Base-by-base conservation (phyloP, 2,329 filamentous ascomycete genomes). In the Rhynchosporium graminicola region DNA sequence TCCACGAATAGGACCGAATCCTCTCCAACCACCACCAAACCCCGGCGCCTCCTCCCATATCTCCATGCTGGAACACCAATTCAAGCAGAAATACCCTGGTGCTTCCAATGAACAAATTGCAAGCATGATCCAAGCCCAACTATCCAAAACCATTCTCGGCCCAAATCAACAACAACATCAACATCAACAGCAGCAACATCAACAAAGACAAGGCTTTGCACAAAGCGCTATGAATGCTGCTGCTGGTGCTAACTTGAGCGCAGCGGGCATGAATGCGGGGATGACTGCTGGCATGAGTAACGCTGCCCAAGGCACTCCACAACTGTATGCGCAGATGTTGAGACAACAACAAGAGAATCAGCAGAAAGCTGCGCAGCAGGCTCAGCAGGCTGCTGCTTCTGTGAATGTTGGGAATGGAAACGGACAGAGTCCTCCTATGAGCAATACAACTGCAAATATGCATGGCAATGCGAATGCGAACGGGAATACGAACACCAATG, bases 91-190 rank as follows among this genome's bases (percentile, higher is more conserved):
- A 62, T 70, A 70, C 56, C 73, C 73, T 5, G 64, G 66, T 54
- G 74, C 83, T 65, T 76, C 80, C 1, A 77, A 79, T 3, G 83
- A 86, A 31, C 81, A 86, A 71, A 76, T 86, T 9, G 80, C 77
- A 61, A 78, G 79, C 46, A 71, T 83, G 65, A 82, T 83, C 3
- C 82, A 78, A 1, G 79, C 84, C 43, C 77, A 63, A 9, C 47
- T 72, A 6, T 61, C 63, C 36, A 65, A 66, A 48, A 56, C 61
- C 26, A 60, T 67, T n/a, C 33, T 63, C 20, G 52, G 63, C 48
- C 64, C 63, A 33, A 36, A 36, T 10, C 33, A 36, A 36, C 63
- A 65, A 43, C 57, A 65, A 50, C 64, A 65, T 33, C 57, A 65
- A 50, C 64, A 65, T 33, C 63, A 65, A 38, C 48, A 55, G 47